Evolutionary conservation across 2,329 filamentous ascomycete genomes (phyloP), one percentile per base, ranked within the genome.

Genomic region (Periglandula ipomoeae): DNA sequence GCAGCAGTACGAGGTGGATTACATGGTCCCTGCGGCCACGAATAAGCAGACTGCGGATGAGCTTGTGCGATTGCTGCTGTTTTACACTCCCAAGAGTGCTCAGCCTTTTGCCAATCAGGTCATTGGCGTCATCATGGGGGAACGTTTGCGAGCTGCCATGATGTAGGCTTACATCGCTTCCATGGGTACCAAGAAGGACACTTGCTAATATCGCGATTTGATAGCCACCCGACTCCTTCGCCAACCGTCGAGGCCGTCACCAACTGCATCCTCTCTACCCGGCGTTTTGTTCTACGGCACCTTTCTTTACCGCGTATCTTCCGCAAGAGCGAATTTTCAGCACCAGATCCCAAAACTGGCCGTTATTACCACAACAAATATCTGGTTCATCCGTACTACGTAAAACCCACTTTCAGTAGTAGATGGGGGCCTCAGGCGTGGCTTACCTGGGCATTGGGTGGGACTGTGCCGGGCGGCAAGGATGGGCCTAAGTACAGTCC

Each of bases 301-400:
- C 23, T 48, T 11, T 20, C 20, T 3, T 32, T 48, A n/a, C 47
- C 47, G 20, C 47, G 47, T 8, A 39, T 44, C 22, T 48, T 17
- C 13, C 40, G 6, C 7, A 22, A 15, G 6, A 4, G 9, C 22
- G 39, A 35, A 7, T 48, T 48, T 8, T 44, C 47, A 6, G 47
- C 39, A 4, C 23, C 3, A 13, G 47, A 48, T n/a, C 32, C 40
- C 15, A 23, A 13, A 32, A 44, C 47, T n/a, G 47, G 47, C 3
- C 47, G 47, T 17, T 48, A 48, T 24, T 32, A 48, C 19, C 39
- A 48, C 20, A 19, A 30, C 5, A 17, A 19, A 1, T 48, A 48
- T 34, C 41, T 48, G 13, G 10, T 48, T 17, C 40, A 48, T 20
- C 47, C 47, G 13, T 48, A 48, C 34, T 48, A 48, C 24, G 47